These are phyloP conservation scores for Coemansia pectinata DNA, from an alignment of 192 early-diverging fungal genomes.

Conservation along the genomic window DNA sequence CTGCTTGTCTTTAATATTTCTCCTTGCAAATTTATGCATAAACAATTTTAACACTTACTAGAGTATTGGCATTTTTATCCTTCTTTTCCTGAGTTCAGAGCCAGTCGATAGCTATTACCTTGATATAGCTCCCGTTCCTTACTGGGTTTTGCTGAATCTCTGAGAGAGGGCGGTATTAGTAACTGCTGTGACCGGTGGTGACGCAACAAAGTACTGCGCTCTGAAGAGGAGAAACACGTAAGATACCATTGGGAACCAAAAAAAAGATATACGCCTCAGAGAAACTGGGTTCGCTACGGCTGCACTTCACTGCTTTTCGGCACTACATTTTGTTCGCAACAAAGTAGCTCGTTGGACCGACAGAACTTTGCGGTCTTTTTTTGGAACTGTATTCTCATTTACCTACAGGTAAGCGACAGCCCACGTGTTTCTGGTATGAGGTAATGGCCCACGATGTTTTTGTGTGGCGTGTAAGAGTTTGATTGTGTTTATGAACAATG, in stretches of 20 bases:
- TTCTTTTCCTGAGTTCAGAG: neutral
- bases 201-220: neutral
- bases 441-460: neutral
- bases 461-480: neutral
- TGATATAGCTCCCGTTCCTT: neutral
- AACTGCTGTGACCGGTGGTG: constrained; percentile 5
- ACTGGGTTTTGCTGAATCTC: neutral
- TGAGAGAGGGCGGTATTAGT: neutral
- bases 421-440: neutral
- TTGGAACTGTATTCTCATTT: neutral
- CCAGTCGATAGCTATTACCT: neutral
- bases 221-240: neutral
- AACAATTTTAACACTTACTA: no score
- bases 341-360: neutral
- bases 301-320: neutral
- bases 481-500: neutral
- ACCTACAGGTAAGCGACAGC: neutral
- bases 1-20: constrained; percentile 3
- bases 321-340: neutral
- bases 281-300: neutral
- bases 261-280: neutral
- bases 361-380: neutral
- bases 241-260: neutral
- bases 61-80: neutral
- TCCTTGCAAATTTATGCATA: neutral